Percentiles rank a stretch among this genome's conserved stretches.
phyloP scores from a whole-genome alignment of 2,329 filamentous ascomycete species.

The Dothidotthia symphoricarpi region DNA sequence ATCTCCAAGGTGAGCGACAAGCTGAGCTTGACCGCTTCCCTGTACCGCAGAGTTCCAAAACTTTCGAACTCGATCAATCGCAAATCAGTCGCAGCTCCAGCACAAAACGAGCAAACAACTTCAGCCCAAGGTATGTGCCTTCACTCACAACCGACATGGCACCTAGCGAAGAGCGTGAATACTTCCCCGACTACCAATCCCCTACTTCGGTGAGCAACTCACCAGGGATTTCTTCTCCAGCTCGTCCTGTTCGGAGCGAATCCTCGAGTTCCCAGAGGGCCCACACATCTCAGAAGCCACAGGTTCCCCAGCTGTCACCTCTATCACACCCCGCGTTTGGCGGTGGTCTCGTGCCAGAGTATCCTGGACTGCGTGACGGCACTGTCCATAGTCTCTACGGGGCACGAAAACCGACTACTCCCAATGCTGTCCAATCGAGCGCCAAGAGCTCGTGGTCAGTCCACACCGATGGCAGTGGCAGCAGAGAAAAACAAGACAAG shows the following conservation, averaged over 20 bases:
- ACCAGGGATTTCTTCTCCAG: constrained; percentile 17
- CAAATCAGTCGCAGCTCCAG: constrained; percentile 31
- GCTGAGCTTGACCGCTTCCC: constrained; percentile 27
- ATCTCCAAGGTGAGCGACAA: constrained; percentile 40
- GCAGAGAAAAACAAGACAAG: constrained; percentile 34
- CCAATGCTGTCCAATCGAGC: constrained; percentile 29
- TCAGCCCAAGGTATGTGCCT: constrained; percentile 25
- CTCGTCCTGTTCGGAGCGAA: constrained; percentile 30
- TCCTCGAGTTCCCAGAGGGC: constrained; percentile 23
- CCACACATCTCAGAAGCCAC: constrained; percentile 18
- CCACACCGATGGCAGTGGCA: constrained; percentile 37
- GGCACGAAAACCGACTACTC: constrained; percentile 9
- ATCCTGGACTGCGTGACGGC: constrained; percentile 32
- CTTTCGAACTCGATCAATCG: constrained; percentile 18
- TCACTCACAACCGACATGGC: constrained; percentile 21
- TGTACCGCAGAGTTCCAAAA: constrained; percentile 17
- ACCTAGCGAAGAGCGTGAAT: constrained; percentile 29
- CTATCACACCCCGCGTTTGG: constrained; percentile 26
- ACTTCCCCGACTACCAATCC: constrained; percentile 31
- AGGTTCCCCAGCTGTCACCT: constrained; percentile 19
- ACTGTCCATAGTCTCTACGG: constrained; percentile 30
- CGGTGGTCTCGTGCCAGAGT: constrained; percentile 26
- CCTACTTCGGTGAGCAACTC: constrained; percentile 27
- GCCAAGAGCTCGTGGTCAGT: constrained; percentile 45
- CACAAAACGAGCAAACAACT: constrained; percentile 19